A percentile compares a stretch with the other conserved stretches of the same genome.
These are phyloP conservation scores for Triticum aestivum DNA, from an alignment of 176 grass and related monocot species.

Conservation along the genomic window DNA sequence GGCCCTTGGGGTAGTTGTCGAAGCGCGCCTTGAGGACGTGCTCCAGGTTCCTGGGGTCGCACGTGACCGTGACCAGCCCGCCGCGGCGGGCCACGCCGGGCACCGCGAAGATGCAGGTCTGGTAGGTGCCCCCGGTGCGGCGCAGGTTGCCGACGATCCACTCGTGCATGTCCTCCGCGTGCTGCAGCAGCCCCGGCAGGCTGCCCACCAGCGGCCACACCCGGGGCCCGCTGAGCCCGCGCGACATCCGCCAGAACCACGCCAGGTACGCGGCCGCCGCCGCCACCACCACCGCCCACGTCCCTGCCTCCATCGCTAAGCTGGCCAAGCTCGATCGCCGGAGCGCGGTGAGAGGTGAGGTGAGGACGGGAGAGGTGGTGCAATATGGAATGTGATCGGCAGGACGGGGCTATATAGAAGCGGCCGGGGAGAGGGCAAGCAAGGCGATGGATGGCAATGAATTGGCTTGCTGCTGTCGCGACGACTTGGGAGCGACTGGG, in stretches of 20 bases:
- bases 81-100: constrained; percentile 61
- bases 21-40: constrained; percentile 85
- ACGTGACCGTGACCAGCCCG: constrained; percentile 77
- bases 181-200: constrained; percentile 71
- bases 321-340: background rate
- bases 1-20: constrained; percentile 98
- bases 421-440: background rate
- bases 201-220: constrained; percentile 88
- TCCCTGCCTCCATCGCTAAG: constrained; percentile 43
- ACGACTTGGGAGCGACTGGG: background rate
- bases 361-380: background rate
- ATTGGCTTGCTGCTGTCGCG: constrained; percentile 38
- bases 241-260: constrained; percentile 81
- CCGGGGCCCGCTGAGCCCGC: constrained; percentile 53
- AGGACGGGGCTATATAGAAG: constrained; percentile 18
- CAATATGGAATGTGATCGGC: background rate
- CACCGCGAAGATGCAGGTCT: constrained; percentile 87
- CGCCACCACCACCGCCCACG: constrained; percentile 34
- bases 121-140: constrained; percentile 59
- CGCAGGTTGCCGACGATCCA: constrained; percentile 89
- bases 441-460: constrained; percentile 43
- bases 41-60: constrained; percentile 86
- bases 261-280: constrained; percentile 50
- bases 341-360: background rate
- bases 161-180: constrained; percentile 91